A percentile compares a stretch with the other conserved stretches of the same genome.
phyloP scores from a whole-genome alignment of 371 early-diverging fungal genomes.

The Rhizopus delemar region DNA sequence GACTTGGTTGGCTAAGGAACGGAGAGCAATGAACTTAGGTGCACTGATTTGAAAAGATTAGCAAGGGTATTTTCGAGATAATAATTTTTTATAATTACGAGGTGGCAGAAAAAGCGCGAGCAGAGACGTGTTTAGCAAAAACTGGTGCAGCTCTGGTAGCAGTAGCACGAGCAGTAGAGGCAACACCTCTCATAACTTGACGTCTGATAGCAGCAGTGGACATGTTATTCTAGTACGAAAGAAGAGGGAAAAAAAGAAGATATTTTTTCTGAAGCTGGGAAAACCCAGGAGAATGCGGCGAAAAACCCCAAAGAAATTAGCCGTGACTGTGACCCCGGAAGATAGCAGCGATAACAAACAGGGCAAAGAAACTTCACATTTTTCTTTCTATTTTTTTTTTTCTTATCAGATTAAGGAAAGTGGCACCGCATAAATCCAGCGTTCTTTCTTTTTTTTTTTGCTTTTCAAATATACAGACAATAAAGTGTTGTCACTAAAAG shows the following conservation, averaged over 20 bases:
- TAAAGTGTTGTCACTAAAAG: too few relatives aligned
- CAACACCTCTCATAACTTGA: conserved; percentile 46
- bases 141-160: conserved; percentile 38
- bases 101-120: conserved; percentile 41
- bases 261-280: conserved; percentile 15
- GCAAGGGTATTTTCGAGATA: neutral
- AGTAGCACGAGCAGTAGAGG: conserved; percentile 41
- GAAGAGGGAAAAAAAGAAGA: conserved; percentile 14
- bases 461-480: too few relatives aligned
- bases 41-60: conserved; percentile 24
- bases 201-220: conserved; percentile 49
- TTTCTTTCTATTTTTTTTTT: too few relatives aligned
- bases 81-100: conserved; percentile 28
- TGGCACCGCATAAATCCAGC: too few relatives aligned
- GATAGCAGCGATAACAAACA: too few relatives aligned
- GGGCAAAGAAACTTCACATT: too few relatives aligned
- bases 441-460: too few relatives aligned
- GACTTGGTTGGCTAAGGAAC: conserved; percentile 40
- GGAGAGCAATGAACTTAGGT: conserved; percentile 50
- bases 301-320: too few relatives aligned
- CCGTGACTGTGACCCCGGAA: too few relatives aligned
- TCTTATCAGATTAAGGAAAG: too few relatives aligned
- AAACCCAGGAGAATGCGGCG: neutral
- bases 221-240: conserved; percentile 11
- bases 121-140: conserved; percentile 25